Evolutionary conservation across 345 rosid species (phyloP), one percentile per base, ranked within the genome.

Genomic region (Sonneratia alba): DNA sequence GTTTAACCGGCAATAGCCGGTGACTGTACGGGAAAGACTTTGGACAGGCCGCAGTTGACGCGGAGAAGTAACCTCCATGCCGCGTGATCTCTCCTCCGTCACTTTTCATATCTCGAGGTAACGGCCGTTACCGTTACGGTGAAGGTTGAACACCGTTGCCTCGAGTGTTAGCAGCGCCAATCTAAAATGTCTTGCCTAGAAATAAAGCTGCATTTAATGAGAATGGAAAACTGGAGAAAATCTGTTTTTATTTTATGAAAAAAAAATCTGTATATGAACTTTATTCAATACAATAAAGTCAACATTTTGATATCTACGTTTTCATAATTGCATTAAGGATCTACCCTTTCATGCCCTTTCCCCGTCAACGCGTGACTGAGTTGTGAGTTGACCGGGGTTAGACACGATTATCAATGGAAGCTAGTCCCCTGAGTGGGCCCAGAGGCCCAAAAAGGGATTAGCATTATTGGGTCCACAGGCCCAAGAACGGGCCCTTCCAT

Each of bases 31-130:
- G n/a, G 53, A 4, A 32, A 53, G 59, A 19, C 22, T 24, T 27
- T 62, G 22, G 59, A n/a, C 6, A 6, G 10, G 1, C 4, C 32
- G 42, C 63, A 3, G 48, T 32, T 67, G n/a, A 68, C 76, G 76
- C 76, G 76, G 76, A 55, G 67, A 74, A 56, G 76, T 6, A 74
- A 73, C 56, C 67, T 38, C 14, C 19, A 42, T 4, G 13, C 34
- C 43, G 1, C 36, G 70, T 16, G 66, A 10, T 47, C 15, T 43
- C 55, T 43, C 61, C 10, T 67, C 73, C 67, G 66, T 59, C 22
- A n/a, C 67, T 15, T 59, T 16, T 59, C 64, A 27, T 27, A 42
- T 42, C 45, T 4, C 45, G 45, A 49, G 55, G 18, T 19, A 21
- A 45, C 40, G 36, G 57, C 53, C 71, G 21, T n/a, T 68, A n/a